Base-by-base conservation (phyloP, 257 asterid genomes). In the Solanum peruvianum region DNA sequence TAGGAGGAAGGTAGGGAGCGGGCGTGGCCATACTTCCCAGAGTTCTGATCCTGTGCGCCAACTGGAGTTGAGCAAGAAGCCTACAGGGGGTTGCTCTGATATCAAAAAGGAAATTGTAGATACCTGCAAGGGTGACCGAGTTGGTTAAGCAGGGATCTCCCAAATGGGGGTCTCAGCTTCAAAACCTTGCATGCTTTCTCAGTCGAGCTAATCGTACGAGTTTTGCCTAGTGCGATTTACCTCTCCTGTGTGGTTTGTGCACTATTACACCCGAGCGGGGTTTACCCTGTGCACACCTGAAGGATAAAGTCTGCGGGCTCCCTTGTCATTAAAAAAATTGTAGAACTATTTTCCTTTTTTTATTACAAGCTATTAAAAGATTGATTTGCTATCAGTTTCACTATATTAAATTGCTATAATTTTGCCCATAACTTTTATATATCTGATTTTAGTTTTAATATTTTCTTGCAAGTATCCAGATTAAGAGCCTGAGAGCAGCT, bases 401-500 rank as follows among this genome's bases (percentile, higher is more conserved):
- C 47, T 47, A 5, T 29, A 29, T 80, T 47, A 29, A 80, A 80
- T 80, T 27, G 44, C 85, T 80, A 11, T 81, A 18, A 20, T 29
- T 47, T 47, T 81, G 3, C 18, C 85, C 20, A 5, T 29, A 11
- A 47, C 44, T 18, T 47, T 64, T 39, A 1, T 85, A 25, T 41
- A 76, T 35, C 67, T 66, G 37, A 80, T 39, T 35, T 89, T 44
- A 25, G 45, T 45, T 86, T 86, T 31, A 10, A 47, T n/a, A 29
- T 71, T 86, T 69, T 90, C 39, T 67, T 72, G 64, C 84, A 80
- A 77, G 39, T 58, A 78, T 85, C 72, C 91, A 95, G 98, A 91
- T 95, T 81, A 94, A 92, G 92, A 94, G 94, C 92, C 94, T 97
- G 85, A 92, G 97, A 92, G 92, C 92, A 86, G 98, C 98, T 86